Evolutionary conservation across 2,329 filamentous ascomycete species (phyloP).

Genomic region (Cordyceps farinosa): DNA sequence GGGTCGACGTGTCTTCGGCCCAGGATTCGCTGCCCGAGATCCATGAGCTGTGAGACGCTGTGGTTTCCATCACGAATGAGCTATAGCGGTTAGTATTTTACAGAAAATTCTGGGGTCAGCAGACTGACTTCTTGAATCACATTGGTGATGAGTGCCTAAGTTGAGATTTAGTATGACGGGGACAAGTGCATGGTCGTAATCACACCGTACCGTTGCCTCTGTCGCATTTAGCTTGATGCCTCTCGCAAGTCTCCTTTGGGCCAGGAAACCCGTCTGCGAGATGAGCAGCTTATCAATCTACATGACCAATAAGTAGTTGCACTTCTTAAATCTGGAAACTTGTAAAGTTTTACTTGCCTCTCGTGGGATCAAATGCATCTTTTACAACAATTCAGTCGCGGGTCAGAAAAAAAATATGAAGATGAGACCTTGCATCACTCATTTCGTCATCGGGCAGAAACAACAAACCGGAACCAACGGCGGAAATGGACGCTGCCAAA

Average conservation of each 20-base stretch:
- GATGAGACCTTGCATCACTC: background rate
- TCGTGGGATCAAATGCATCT: slow-evolving; percentile 47
- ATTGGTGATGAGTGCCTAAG: slow-evolving; percentile 7
- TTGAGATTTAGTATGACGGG: background rate
- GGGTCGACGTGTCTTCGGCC: slow-evolving; percentile 88
- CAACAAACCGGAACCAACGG: background rate
- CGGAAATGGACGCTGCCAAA: background rate
- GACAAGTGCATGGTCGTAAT: background rate
- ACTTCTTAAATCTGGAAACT: slow-evolving; percentile 21
- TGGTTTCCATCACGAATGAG: slow-evolving; percentile 95
- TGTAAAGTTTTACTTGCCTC: slow-evolving; percentile 38
- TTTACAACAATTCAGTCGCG: background rate
- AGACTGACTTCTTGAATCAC: slow-evolving; percentile 10
- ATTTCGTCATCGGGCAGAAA: background rate
- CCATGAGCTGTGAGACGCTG: slow-evolving; percentile 88
- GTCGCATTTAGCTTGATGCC: slow-evolving; percentile 87
- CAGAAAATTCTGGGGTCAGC: too few relatives aligned
- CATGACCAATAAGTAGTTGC: background rate
- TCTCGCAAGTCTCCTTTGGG: slow-evolving; percentile 81
- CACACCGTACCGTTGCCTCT: slow-evolving; percentile 67
- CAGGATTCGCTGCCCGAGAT: slow-evolving; percentile 84
- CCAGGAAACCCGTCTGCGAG: slow-evolving; percentile 80
- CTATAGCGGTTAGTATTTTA: background rate
- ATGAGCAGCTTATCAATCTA: slow-evolving; percentile 96
- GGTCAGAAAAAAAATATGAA: background rate